Percentiles rank a stretch among this genome's conserved stretches.
Conservation (phyloP, 148 eudicot species). For the Nyssa sinensis region DNA sequence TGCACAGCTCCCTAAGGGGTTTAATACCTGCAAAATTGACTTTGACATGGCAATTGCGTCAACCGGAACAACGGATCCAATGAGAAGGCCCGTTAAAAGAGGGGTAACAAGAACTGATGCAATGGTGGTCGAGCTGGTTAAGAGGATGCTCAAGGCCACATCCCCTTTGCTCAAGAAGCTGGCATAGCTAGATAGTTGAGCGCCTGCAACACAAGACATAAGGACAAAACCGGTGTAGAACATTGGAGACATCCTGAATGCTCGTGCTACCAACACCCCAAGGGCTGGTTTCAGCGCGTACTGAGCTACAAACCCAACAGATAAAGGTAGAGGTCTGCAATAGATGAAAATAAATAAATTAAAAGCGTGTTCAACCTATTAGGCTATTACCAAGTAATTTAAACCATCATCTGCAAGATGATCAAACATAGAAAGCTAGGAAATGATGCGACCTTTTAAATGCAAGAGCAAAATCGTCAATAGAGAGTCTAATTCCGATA, state of each 20-base stretch:
- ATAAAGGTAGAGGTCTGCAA: slow-evolving; percentile 82
- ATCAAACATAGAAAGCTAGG: not conserved
- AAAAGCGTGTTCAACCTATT: not conserved
- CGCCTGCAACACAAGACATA: slow-evolving; percentile 93
- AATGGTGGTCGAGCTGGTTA: slow-evolving; percentile 91
- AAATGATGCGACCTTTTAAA: slow-evolving; percentile 56
- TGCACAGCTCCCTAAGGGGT: slow-evolving; percentile 1
- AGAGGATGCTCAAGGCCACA: slow-evolving; percentile 83
- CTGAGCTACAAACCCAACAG: slow-evolving; percentile 75
- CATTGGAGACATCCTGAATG: slow-evolving; percentile 74
- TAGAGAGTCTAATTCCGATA: slow-evolving; percentile 79
- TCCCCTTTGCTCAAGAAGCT: slow-evolving; percentile 97
- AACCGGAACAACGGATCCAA: slow-evolving; percentile 93
- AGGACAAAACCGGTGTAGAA: slow-evolving; percentile 90
- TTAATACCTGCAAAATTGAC: slow-evolving; percentile 90
- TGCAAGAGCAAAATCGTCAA: slow-evolving; percentile 82
- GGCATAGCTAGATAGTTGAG: slow-evolving; percentile 96
- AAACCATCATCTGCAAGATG: not conserved
- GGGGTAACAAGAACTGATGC: slow-evolving; percentile 89
- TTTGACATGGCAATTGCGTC: slow-evolving; percentile 94
- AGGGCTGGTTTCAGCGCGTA: slow-evolving; percentile 70
- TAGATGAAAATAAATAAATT: slow-evolving; percentile 10
- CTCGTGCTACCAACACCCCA: slow-evolving; percentile 79
- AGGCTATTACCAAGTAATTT: no score
- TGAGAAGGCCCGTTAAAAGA: slow-evolving; percentile 87